These are phyloP conservation scores for Kwoniella dendrophila DNA, from an alignment of 768 basidiomycete species.

Conservation along the genomic window DNA sequence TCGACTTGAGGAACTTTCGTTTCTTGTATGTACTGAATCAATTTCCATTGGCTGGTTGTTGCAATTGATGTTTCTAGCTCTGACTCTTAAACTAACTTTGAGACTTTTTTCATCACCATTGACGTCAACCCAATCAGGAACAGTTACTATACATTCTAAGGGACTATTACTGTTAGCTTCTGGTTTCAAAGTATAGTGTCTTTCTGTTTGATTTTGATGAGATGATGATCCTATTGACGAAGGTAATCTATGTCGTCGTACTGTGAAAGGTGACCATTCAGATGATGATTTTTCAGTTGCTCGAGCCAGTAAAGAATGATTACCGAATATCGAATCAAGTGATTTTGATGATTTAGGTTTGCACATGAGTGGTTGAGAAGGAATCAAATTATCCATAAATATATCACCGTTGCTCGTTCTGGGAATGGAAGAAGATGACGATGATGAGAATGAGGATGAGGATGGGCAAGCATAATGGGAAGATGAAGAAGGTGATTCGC, in stretches of 20 bases:
- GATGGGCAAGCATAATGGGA: not conserved
- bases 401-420: not conserved
- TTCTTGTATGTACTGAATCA: not conserved
- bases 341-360: slow-evolving; percentile 6
- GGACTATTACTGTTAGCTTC: slow-evolving; percentile 37
- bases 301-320: slow-evolving; percentile 4
- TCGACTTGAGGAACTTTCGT: not conserved
- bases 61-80: slow-evolving; percentile 23
- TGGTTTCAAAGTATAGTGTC: slow-evolving; percentile 39
- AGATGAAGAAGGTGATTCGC: not conserved
- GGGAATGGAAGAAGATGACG: not conserved
- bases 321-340: slow-evolving; percentile 18
- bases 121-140: slow-evolving; percentile 52
- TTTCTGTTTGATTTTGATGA: slow-evolving; percentile 8
- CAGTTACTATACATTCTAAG: slow-evolving; percentile 50
- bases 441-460: not conserved
- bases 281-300: slow-evolving; percentile 6
- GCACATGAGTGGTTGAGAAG: not conserved
- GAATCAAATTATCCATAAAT: slow-evolving; percentile 4
- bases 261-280: slow-evolving; percentile 23
- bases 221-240: slow-evolving; percentile 10
- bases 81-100: slow-evolving; percentile 40
- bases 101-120: slow-evolving; percentile 38
- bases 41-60: not conserved
- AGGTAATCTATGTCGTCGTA: slow-evolving; percentile 23